Conservation (phyloP, 2,329 filamentous ascomycete genomes). For the Geosmithia flava region DNA sequence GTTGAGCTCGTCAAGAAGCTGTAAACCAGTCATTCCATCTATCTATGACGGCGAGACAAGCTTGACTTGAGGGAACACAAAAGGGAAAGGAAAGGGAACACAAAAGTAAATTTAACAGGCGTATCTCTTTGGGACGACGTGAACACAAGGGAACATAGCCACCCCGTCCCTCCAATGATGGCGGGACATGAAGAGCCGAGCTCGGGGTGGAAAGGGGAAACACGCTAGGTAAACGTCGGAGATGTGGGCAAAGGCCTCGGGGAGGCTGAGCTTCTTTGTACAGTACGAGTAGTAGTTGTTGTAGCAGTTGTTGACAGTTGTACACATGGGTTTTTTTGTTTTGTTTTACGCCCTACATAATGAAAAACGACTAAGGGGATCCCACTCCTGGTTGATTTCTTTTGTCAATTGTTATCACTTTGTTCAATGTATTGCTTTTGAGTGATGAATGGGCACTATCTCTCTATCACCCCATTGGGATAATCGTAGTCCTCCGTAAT, state of each 20-base stretch:
- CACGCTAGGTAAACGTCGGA: too few species aligned
- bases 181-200: not conserved
- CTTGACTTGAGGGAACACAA: too few species aligned
- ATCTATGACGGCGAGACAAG: too few species aligned
- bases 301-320: not conserved
- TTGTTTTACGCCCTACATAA: not conserved
- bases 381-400: not conserved
- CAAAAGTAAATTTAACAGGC: not conserved
- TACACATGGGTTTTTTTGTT: not conserved
- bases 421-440: too few species aligned
- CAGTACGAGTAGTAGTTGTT: not conserved
- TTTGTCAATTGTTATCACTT: too few species aligned
- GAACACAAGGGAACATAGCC: not conserved
- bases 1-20: constrained; percentile 87
- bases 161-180: too few species aligned
- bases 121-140: not conserved
- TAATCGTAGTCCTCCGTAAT: too few species aligned
- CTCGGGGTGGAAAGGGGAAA: not conserved
- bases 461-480: too few species aligned
- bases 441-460: too few species aligned
- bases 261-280: not conserved
- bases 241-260: not conserved
- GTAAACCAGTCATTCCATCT: constrained; percentile 37
- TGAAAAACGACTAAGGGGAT: not conserved
- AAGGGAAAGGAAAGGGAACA: too few species aligned